Evolutionary conservation across 2,329 filamentous ascomycete species (phyloP), one percentile per base, ranked within the genome.

Genomic region (Sporothrix curviconia): DNA sequence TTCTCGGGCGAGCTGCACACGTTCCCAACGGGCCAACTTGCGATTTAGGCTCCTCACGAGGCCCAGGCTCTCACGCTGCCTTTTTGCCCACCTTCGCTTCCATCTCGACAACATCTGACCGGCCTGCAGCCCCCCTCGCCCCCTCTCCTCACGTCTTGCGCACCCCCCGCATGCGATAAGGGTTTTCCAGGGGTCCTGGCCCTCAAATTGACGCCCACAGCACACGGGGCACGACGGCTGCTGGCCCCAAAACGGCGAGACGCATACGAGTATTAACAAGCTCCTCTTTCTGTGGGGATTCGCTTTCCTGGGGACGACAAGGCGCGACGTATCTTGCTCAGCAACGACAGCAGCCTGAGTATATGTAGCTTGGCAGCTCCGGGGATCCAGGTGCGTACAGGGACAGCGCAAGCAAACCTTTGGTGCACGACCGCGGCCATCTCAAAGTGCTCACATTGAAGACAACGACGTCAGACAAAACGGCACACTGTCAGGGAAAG

Each of bases 151-250:
- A 24, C 25, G n/a, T n/a, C 17, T 25, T 24, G 28, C 40, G 28
- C 30, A 24, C 40, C 51, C 51, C 40, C 51, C 51, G 37, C 28
- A 30, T 47, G 53, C 36, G 54, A 50, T 56, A 50, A 50, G 54
- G 32, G 4, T 22, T 36, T 12, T 32, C 12, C 7, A 5, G 19
- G 28, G 17, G 36, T 9, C 36, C 36, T 43, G 54, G 43, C 17
- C 30, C 6, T 2, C n/a, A 11, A n/a, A 7, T 15, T 34, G 28
- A 28, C 36, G 46, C 37, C 37, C 54, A 56, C 46, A n/a, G n/a
- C n/a, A n/a, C n/a, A n/a, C n/a, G n/a, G 54, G 36, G 43, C 25
- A 56, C 54, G 37, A 49, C 44, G 5, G 14, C 28, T n/a, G 17
- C 25, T 22, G 17, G 17, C 37, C 54, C 36, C n/a, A 56, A 50